Percentiles rank a stretch among this genome's conserved stretches.
Evolutionary conservation across 73 alveolate species (phyloP).

Genomic region (Paramecium sonneborni): DNA sequence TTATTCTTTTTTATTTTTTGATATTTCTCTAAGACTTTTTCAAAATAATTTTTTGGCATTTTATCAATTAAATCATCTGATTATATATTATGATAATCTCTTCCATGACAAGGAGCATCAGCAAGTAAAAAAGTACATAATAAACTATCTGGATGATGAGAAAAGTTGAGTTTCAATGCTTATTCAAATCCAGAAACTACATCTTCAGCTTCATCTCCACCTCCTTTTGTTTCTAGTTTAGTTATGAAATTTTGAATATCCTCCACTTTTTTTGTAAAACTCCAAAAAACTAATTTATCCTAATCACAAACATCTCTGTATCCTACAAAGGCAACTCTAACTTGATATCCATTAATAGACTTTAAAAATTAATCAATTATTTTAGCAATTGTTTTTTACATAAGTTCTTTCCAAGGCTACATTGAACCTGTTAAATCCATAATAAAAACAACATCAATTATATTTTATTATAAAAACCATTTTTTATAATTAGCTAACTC

Average conservation of each 20-base stretch:
- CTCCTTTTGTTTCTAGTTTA: slow-evolving; percentile 22
- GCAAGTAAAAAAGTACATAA: slow-evolving; percentile 31
- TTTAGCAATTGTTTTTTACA: background rate
- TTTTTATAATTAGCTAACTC: background rate
- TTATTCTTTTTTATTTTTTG: background rate
- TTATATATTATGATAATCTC: slow-evolving; percentile 22
- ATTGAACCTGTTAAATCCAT: slow-evolving; percentile 22
- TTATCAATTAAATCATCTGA: slow-evolving; percentile 35
- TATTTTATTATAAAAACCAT: background rate
- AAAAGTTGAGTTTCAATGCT: background rate
- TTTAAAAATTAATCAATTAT: background rate
- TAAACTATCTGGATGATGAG: background rate
- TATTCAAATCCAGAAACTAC: slow-evolving; percentile 30
- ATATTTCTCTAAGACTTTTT: background rate
- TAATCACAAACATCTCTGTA: slow-evolving; percentile 31
- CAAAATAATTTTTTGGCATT: slow-evolving; percentile 21
- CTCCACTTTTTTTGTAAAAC: background rate
- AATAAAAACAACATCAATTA: background rate
- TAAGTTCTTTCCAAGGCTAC: background rate
- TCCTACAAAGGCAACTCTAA: slow-evolving; percentile 55
- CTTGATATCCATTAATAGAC: background rate
- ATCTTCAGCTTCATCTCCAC: slow-evolving; percentile 67
- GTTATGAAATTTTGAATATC: background rate
- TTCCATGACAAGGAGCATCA: slow-evolving; percentile 57
- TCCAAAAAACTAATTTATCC: background rate